A percentile compares a stretch with the other conserved stretches of the same genome.
Evolutionary conservation across 352 stramenopile genomes (phyloP).

Genomic region (Globisporangium polare): DNA sequence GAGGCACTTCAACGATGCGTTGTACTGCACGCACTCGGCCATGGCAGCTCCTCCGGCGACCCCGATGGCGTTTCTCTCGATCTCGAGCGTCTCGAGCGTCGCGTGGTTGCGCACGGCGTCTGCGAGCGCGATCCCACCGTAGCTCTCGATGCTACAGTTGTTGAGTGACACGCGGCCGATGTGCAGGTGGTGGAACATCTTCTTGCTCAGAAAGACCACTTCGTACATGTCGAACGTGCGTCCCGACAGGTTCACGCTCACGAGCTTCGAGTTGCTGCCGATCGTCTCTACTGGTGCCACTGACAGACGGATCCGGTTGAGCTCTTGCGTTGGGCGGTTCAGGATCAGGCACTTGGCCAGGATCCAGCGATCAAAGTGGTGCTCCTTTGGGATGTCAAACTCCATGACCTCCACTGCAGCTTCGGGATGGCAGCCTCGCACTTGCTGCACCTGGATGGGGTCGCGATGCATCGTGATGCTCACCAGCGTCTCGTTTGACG

Average conservation of each 20-base stretch:
- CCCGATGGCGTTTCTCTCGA: conserved; percentile 67
- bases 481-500: conserved; percentile 50
- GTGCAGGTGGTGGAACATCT: conserved; percentile 69
- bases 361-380: conserved; percentile 69
- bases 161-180: conserved; percentile 56
- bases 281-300: neutral
- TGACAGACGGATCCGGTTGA: conserved; percentile 53
- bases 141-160: conserved; percentile 46
- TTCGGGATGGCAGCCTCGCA: conserved; percentile 35
- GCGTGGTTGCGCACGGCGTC: conserved; percentile 65
- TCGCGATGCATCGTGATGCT: conserved; percentile 57
- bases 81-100: conserved; percentile 49
- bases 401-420: conserved; percentile 24
- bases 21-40: conserved; percentile 55
- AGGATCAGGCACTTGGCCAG: conserved; percentile 59
- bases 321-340: conserved; percentile 54
- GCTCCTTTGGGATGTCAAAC: conserved; percentile 22
- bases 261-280: conserved; percentile 20
- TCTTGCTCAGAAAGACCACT: conserved; percentile 57
- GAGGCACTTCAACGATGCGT: conserved; percentile 49
- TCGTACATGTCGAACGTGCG: conserved; percentile 53
- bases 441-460: conserved; percentile 39
- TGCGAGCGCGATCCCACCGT: conserved; percentile 48
- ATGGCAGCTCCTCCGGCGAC: conserved; percentile 46
- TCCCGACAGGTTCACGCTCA: conserved; percentile 49